phyloP scores from a whole-genome alignment of 495 filamentous ascomycete genomes.

The Aspergillus baeticus region DNA sequence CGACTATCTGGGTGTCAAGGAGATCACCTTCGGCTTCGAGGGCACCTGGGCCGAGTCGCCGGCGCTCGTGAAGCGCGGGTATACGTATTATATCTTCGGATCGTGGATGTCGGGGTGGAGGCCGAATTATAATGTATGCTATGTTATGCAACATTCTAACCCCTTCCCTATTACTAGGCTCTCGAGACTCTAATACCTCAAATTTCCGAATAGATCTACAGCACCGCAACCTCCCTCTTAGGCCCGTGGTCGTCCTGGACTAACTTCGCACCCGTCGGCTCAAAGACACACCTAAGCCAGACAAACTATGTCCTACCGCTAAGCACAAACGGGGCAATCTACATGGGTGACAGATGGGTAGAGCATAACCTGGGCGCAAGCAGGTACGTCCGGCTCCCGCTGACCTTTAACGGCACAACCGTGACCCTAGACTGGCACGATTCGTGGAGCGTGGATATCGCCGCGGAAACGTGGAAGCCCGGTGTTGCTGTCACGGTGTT shows the following conservation, averaged over 20 bases:
- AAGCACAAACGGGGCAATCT: conserved; percentile 39
- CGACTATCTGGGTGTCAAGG: conserved; percentile 25
- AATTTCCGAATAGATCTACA: background rate
- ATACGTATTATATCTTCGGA: conserved; percentile 52
- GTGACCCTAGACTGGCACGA: conserved; percentile 25
- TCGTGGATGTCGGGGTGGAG: conserved; percentile 40
- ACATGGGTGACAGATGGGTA: conserved; percentile 68
- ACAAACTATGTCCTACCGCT: conserved; percentile 6
- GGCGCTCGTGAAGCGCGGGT: conserved; percentile 50
- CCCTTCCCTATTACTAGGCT: too few relatives aligned
- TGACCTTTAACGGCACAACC: conserved; percentile 54
- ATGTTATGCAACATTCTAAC: too few relatives aligned
- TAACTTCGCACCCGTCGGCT: conserved; percentile 54
- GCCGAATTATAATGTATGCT: conserved; percentile 14
- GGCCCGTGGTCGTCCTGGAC: conserved; percentile 60
- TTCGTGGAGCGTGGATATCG: conserved; percentile 5
- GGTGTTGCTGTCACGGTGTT: background rate
- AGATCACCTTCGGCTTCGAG: conserved; percentile 41
- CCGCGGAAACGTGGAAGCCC: background rate
- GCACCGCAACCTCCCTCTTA: conserved; percentile 33
- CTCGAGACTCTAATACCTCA: too few relatives aligned
- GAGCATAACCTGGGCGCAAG: conserved; percentile 55
- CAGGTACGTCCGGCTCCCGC: conserved; percentile 67
- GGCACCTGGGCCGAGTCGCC: conserved; percentile 39
- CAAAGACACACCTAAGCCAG: conserved; percentile 41